Conservation (phyloP, 352 stramenopile species). For the Chrysophaeum taylorii region DNA sequence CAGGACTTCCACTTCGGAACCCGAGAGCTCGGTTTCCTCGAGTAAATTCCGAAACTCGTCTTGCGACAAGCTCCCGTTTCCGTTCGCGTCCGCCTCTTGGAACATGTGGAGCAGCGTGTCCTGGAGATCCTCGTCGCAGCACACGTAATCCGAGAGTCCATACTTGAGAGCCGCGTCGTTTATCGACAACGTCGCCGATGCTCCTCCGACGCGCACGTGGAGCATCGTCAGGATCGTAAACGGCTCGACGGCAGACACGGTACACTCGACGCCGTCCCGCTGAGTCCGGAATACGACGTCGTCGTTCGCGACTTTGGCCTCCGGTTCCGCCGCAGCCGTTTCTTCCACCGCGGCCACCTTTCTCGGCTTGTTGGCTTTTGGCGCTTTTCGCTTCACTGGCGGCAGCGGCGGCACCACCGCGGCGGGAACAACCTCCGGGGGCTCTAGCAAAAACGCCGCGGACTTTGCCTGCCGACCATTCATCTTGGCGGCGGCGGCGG, state of each 20-base stretch:
- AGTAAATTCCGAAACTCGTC: slow-evolving; percentile 32
- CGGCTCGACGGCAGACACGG: neutral
- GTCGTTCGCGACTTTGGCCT: neutral
- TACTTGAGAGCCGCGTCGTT: neutral
- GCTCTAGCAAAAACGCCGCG: too few species aligned
- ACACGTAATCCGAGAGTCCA: neutral
- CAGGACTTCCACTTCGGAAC: slow-evolving; percentile 31
- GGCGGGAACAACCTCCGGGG: too few species aligned
- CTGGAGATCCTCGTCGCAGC: slow-evolving; percentile 9
- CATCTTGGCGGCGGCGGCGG: neutral
- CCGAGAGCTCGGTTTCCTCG: slow-evolving; percentile 29
- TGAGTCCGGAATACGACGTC: neutral
- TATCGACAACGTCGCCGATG: neutral
- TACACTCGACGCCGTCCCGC: neutral
- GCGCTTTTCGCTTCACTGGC: neutral
- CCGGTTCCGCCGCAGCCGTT: neutral
- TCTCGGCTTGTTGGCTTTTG: neutral
- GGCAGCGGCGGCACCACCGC: neutral
- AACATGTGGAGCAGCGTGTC: slow-evolving; percentile 24
- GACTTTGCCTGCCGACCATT: too few species aligned
- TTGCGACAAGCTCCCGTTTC: slow-evolving; percentile 16
- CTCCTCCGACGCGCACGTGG: neutral
- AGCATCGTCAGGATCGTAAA: slow-evolving; percentile 1
- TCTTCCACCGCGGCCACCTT: too few species aligned
- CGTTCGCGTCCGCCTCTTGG: slow-evolving; percentile 21